A percentile compares a stretch with the other conserved stretches of the same genome.
phyloP scores from a whole-genome alignment of 257 asterid genomes.

The Solanum piurae region DNA sequence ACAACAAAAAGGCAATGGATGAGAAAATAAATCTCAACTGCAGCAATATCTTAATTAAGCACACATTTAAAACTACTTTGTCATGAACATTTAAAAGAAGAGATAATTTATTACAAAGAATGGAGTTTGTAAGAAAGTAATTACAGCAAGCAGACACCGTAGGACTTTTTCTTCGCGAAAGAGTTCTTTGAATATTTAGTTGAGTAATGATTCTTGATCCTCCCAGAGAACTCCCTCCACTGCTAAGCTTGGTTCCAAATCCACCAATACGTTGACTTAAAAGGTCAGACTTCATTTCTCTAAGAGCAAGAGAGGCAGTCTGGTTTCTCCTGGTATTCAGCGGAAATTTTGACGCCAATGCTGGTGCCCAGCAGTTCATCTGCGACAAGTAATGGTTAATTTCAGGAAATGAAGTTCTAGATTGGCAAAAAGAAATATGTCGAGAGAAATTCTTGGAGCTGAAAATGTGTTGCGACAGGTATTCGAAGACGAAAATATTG shows the following conservation, averaged over 20 bases:
- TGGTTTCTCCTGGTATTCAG: background rate
- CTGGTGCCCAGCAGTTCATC: background rate
- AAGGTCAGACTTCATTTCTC: conserved; percentile 7
- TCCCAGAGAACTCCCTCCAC: conserved; percentile 25
- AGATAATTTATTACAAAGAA: background rate
- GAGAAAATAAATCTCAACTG: background rate
- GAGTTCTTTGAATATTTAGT: conserved; percentile 16
- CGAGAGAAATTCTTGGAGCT: background rate
- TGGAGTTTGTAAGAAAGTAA: background rate
- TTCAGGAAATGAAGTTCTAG: background rate
- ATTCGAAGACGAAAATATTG: background rate
- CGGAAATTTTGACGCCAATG: background rate
- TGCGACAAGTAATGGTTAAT: background rate
- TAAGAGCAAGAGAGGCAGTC: background rate
- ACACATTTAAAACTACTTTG: background rate
- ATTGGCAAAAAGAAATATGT: background rate
- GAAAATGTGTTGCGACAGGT: background rate
- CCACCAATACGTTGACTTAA: conserved; percentile 10
- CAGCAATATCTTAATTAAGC: background rate
- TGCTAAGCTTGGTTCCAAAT: conserved; percentile 14
- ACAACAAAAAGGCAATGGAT: background rate
- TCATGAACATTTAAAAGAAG: background rate
- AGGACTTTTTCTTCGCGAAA: conserved; percentile 16
- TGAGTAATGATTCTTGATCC: conserved; percentile 20
- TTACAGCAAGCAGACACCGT: conserved; percentile 57